Conservation (phyloP, 2,329 filamentous ascomycete species). For the Pseudogymnoascus sp. region DNA sequence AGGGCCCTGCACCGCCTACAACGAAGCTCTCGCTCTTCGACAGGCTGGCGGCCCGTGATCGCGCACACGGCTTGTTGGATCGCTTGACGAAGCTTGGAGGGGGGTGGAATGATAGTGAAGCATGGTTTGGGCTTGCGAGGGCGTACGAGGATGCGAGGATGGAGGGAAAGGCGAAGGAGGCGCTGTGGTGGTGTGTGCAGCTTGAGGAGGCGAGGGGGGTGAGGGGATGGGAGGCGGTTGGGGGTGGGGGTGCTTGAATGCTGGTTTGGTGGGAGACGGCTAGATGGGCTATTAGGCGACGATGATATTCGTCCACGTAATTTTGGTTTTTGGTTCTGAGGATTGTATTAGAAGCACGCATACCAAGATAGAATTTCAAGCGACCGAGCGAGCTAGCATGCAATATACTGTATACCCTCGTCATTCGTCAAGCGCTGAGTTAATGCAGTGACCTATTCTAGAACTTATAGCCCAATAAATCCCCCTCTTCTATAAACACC, state of each 20-base stretch:
- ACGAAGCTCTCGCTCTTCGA: slow-evolving; percentile 35
- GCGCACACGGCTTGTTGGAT: slow-evolving; percentile 76
- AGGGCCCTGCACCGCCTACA: slow-evolving; percentile 14
- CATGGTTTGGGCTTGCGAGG: slow-evolving; percentile 81
- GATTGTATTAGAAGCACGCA: slow-evolving; percentile 16
- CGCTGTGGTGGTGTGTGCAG: slow-evolving; percentile 96
- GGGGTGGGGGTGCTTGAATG: slow-evolving; percentile 42
- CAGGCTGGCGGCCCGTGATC: slow-evolving; percentile 79
- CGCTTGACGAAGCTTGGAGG: slow-evolving; percentile 74
- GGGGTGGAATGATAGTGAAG: slow-evolving; percentile 87
- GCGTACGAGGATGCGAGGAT: slow-evolving; percentile 85
- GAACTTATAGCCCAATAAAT: neutral
- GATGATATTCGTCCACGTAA: slow-evolving; percentile 6
- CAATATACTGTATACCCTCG: slow-evolving; percentile 4
- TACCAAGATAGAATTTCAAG: slow-evolving; percentile 1
- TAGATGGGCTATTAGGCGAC: neutral
- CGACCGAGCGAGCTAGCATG: slow-evolving; percentile 1
- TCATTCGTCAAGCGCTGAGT: neutral
- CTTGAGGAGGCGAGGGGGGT: slow-evolving; percentile 78
- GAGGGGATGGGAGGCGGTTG: slow-evolving; percentile 67
- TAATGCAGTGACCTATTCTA: neutral
- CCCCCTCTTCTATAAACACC: neutral
- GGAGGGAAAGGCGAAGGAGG: slow-evolving; percentile 78
- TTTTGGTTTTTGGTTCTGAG: slow-evolving; percentile 19
- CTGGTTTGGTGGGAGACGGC: neutral